Evolutionary conservation across 169 alveolate genomes (phyloP).

Genomic region (Theileria annulata): DNA sequence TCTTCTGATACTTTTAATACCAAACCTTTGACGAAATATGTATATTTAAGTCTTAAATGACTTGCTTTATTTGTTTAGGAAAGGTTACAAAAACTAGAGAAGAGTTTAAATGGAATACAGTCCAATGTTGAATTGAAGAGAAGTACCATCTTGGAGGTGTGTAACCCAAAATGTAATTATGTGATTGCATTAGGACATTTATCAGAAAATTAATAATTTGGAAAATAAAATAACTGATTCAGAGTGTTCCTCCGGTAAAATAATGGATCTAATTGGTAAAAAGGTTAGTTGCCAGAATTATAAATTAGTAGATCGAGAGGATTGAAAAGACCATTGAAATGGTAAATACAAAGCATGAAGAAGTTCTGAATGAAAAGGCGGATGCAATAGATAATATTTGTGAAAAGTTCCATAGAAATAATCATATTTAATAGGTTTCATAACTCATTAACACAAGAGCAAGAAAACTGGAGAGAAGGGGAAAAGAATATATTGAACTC

Average conservation of each 20-base stretch:
- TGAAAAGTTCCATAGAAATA: slow-evolving; percentile 24
- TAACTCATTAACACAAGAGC: slow-evolving; percentile 34
- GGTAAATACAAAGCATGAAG: slow-evolving; percentile 37
- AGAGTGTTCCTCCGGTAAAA: slow-evolving; percentile 21
- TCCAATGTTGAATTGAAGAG: slow-evolving; percentile 58
- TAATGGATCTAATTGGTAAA: slow-evolving; percentile 17
- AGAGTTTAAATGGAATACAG: slow-evolving; percentile 54
- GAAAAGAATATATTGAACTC: slow-evolving; percentile 37
- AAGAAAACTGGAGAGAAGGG: slow-evolving; percentile 53
- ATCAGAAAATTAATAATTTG: slow-evolving; percentile 52
- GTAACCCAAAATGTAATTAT: not conserved
- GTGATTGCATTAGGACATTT: slow-evolving; percentile 37
- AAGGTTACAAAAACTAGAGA: slow-evolving; percentile 54
- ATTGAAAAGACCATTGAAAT: slow-evolving; percentile 28
- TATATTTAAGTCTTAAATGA: not conserved
- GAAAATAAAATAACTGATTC: slow-evolving; percentile 55
- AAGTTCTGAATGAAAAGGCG: slow-evolving; percentile 33
- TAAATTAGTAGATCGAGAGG: slow-evolving; percentile 39
- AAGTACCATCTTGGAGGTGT: slow-evolving; percentile 57
- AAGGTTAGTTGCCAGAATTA: slow-evolving; percentile 18
- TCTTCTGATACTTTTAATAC: not conserved
- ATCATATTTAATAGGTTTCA: slow-evolving; percentile 33
- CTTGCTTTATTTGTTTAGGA: slow-evolving; percentile 30
- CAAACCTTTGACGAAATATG: slow-evolving; percentile 31
- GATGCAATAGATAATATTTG: slow-evolving; percentile 47